Base-by-base conservation (phyloP, 257 asterid species). In the Solanum corneliomulleri region DNA sequence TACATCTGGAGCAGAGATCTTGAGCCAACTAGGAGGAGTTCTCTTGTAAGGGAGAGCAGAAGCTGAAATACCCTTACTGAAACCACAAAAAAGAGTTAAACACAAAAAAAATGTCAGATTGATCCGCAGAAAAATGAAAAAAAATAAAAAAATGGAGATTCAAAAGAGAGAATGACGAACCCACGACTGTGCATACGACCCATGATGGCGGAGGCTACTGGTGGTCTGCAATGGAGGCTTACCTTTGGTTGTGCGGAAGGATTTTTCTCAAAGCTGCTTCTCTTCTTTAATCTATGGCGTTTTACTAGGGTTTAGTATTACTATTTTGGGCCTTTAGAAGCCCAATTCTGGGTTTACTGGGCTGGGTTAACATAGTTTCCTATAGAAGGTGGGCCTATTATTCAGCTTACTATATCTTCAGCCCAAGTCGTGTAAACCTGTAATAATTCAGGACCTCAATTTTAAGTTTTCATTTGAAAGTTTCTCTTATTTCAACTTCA, bases 141-240 rank as follows among this genome's bases (percentile, higher is more conserved):
- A 18, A 35, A 3, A 3, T 31, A 31, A 35, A 11, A 33, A 20
- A 56, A 20, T 21, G 13, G 39, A 27, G 69, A 86, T 2, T 16
- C 49, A 33, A 15, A 69, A 21, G n/a, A 69, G 74, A 69, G 74
- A 18, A 42, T 4, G 33, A 88, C 86, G 9, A 29, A 95, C 98
- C 98, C 98, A 77, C 93, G 91, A 88, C 98, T 95, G 93, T 95
- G 98, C 98, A 95, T 94, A 84, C 98, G 98, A 89, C 98, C 98
- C 98, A 95, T 95, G 93, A 91, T 85, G 92, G 87, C 91, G 88
- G 89, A 33, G 70, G 31, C 33, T 25, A 69, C 44, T 3, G 82
- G 31, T n/a, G 86, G 37, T 41, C 86, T n/a, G 58, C 49, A 35
- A 58, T 64, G 74, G 37, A 76, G 83, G 83, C 41, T 44, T 78